Conservation (phyloP, 2,329 filamentous ascomycete genomes). For the Blastomyces gilchristii region DNA sequence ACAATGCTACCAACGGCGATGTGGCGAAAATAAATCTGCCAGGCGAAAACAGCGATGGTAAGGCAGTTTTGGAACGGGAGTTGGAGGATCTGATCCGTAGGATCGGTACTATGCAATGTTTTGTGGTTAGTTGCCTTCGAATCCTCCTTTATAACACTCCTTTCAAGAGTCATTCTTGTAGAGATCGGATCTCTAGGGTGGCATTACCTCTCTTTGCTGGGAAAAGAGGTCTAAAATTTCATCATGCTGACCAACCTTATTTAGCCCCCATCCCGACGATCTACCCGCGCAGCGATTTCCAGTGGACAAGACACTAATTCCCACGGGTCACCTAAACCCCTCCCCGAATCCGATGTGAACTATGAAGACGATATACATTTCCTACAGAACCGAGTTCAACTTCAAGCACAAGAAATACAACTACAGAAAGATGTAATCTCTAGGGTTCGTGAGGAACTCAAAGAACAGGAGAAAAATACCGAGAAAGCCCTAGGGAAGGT, state of each 20-base stretch:
- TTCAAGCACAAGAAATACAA: constrained; percentile 85
- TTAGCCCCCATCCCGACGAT: constrained; percentile 31
- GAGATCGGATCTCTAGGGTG: neutral
- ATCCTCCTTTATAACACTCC: constrained; percentile 12
- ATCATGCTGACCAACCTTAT: constrained; percentile 8
- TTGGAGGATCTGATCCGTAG: constrained; percentile 66
- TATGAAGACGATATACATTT: constrained; percentile 76
- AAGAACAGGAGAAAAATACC: constrained; percentile 75
- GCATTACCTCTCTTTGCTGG: neutral
- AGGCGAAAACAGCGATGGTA: constrained; percentile 63
- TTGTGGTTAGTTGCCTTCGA: constrained; percentile 43
- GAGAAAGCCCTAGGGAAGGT: constrained; percentile 72
- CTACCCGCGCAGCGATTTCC: constrained; percentile 28
- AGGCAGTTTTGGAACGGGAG: constrained; percentile 71
- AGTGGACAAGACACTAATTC: constrained; percentile 41
- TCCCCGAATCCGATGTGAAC: constrained; percentile 44
- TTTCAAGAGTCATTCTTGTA: neutral
- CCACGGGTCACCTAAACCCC: constrained; percentile 38
- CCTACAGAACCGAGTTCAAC: constrained; percentile 80
- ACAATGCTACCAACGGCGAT: constrained; percentile 40
- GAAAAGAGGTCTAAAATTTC: constrained; percentile 9
- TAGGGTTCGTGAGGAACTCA: constrained; percentile 73
- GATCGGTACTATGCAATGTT: constrained; percentile 72
- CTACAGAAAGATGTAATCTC: constrained; percentile 77
- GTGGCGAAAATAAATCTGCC: constrained; percentile 57